phyloP scores from a whole-genome alignment of 2,329 filamentous ascomycete species.

The Aspergillus neoniger region DNA sequence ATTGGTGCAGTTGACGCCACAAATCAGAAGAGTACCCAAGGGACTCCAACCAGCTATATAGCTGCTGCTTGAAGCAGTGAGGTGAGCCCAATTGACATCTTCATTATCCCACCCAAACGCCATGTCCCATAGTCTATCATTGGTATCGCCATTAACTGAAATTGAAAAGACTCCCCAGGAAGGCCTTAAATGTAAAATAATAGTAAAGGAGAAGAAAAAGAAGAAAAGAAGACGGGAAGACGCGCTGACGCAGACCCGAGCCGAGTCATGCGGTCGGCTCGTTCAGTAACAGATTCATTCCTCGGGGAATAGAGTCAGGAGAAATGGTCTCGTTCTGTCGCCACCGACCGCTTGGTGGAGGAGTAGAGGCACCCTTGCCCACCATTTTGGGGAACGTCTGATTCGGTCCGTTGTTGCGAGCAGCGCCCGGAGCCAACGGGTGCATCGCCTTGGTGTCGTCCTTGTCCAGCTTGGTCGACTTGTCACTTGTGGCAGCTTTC shows the following conservation, averaged over 20 bases:
- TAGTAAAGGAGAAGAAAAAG: slow-evolving; percentile 11
- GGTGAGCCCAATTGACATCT: neutral
- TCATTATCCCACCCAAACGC: slow-evolving; percentile 14
- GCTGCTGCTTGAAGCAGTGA: neutral
- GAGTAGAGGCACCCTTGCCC: slow-evolving; percentile 21
- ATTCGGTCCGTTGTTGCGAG: slow-evolving; percentile 36
- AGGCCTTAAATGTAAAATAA: slow-evolving; percentile 8
- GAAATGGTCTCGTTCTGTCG: slow-evolving; percentile 26
- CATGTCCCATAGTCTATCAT: slow-evolving; percentile 33
- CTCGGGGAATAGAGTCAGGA: slow-evolving; percentile 26
- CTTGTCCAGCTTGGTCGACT: slow-evolving; percentile 30
- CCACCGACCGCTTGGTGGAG: slow-evolving; percentile 13
- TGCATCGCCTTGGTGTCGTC: slow-evolving; percentile 38
- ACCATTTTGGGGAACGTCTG: slow-evolving; percentile 32
- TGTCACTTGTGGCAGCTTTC: slow-evolving; percentile 22
- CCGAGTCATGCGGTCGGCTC: slow-evolving; percentile 17
- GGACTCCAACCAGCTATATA: neutral
- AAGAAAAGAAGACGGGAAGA: neutral
- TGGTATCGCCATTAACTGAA: slow-evolving; percentile 35
- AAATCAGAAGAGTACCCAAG: neutral
- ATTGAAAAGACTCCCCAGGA: slow-evolving; percentile 8
- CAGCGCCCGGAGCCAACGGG: slow-evolving; percentile 36
- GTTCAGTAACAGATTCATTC: slow-evolving; percentile 26
- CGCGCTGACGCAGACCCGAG: neutral
- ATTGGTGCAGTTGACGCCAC: neutral